phyloP scores from a whole-genome alignment of 2,329 filamentous ascomycete genomes.

The Berkeleyomyces rouxiae region DNA sequence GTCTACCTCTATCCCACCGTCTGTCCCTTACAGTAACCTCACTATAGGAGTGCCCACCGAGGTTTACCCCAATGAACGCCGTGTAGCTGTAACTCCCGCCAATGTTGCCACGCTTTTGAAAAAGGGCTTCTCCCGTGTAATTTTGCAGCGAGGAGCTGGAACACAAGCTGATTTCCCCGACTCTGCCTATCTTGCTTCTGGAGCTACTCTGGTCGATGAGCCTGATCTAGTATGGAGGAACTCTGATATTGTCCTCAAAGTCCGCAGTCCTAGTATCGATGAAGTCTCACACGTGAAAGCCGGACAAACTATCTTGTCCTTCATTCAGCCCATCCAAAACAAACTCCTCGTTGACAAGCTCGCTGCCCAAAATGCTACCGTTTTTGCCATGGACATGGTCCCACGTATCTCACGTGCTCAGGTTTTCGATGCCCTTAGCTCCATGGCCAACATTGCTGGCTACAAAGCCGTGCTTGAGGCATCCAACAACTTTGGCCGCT shows the following conservation, averaged over 20 bases:
- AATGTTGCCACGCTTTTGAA: slow-evolving; percentile 71
- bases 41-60: slow-evolving; percentile 68
- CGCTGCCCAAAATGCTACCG: slow-evolving; percentile 51
- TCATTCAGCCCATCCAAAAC: slow-evolving; percentile 72
- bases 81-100: slow-evolving; percentile 69
- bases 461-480: slow-evolving; percentile 87
- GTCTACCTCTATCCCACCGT: neutral
- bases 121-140: slow-evolving; percentile 62
- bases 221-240: slow-evolving; percentile 52
- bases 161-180: slow-evolving; percentile 61
- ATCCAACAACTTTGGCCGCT: slow-evolving; percentile 76
- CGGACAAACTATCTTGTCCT: slow-evolving; percentile 62
- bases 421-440: slow-evolving; percentile 74
- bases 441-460: slow-evolving; percentile 87
- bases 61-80: slow-evolving; percentile 60
- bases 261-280: slow-evolving; percentile 53
- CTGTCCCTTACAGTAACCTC: slow-evolving; percentile 47
- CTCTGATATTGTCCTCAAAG: slow-evolving; percentile 69
- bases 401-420: slow-evolving; percentile 80
- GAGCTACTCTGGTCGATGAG: slow-evolving; percentile 57
- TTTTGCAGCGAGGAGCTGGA: slow-evolving; percentile 72
- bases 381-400: slow-evolving; percentile 87
- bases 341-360: slow-evolving; percentile 57
- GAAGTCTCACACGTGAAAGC: slow-evolving; percentile 54
- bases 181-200: slow-evolving; percentile 58